phyloP scores from a whole-genome alignment of 257 asterid genomes.

The Eucommia ulmoides region DNA sequence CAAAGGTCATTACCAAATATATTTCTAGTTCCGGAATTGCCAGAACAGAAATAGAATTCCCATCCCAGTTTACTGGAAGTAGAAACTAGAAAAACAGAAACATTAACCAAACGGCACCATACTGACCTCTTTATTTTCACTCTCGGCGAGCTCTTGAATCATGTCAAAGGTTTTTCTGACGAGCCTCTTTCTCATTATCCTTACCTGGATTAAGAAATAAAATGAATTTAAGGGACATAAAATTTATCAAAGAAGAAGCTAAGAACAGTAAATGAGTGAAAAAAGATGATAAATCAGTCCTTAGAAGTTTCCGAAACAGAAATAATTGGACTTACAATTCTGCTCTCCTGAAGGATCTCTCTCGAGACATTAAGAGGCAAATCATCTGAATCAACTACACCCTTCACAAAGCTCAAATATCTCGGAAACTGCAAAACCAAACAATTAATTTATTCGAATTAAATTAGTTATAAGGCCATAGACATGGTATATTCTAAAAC shows the following conservation, averaged over 20 bases:
- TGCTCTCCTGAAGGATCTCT: constrained; percentile 99
- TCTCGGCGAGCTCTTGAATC: constrained; percentile 97
- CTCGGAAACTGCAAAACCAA: constrained; percentile 74
- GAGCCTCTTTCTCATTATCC: constrained; percentile 95
- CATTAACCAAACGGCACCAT: not conserved
- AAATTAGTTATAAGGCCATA: no score
- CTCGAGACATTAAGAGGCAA: constrained; percentile 97
- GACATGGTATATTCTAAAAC: no score
- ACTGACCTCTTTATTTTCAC: constrained; percentile 81
- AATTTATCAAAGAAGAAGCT: no score
- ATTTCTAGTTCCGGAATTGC: no score
- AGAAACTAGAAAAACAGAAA: not conserved
- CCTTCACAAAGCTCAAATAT: constrained; percentile 96
- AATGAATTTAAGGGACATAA: no score
- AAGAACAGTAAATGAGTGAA: not conserved
- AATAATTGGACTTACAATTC: constrained; percentile 76
- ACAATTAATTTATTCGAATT: no score
- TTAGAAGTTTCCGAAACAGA: no score
- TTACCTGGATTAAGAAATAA: constrained; percentile 43
- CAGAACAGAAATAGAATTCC: no score
- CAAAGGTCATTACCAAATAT: no score
- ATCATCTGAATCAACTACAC: constrained; percentile 95
- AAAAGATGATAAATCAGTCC: not conserved
- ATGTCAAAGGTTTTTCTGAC: constrained; percentile 96
- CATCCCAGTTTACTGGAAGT: no score